phyloP scores from a whole-genome alignment of 2,329 filamentous ascomycete species.

The Aspergillus flavus region DNA sequence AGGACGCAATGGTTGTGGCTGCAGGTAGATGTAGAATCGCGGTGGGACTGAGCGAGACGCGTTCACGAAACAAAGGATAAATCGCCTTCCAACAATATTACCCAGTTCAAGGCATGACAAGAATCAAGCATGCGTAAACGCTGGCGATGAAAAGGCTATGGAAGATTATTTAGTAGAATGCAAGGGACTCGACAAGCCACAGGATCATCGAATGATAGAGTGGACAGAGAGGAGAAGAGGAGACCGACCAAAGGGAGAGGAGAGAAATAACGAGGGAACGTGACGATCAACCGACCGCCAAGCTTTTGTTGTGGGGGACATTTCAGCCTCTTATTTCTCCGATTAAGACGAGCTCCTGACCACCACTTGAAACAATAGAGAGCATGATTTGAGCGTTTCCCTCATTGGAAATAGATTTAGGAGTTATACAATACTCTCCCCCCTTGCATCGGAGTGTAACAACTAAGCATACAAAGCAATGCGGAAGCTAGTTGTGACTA shows the following conservation, averaged over 20 bases:
- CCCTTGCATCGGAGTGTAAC: not conserved
- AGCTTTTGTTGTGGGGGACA: slow-evolving; percentile 17
- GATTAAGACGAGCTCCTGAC: not conserved
- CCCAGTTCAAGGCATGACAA: slow-evolving; percentile 25
- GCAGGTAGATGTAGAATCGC: slow-evolving; percentile 5
- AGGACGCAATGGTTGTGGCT: slow-evolving; percentile 10
- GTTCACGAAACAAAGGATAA: slow-evolving; percentile 13
- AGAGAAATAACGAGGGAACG: slow-evolving; percentile 9
- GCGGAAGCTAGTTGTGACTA: not conserved
- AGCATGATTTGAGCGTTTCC: not conserved
- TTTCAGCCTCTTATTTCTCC: slow-evolving; percentile 1
- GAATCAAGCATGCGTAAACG: slow-evolving; percentile 3
- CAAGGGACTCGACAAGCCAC: slow-evolving; percentile 1
- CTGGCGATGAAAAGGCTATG: slow-evolving; percentile 6
- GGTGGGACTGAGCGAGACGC: slow-evolving; percentile 14
- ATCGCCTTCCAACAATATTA: slow-evolving; percentile 13
- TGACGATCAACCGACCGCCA: slow-evolving; percentile 19
- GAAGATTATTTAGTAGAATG: slow-evolving; percentile 1
- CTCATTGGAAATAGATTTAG: not conserved
- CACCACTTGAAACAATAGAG: not conserved
- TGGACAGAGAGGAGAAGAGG: slow-evolving; percentile 10
- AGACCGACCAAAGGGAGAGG: slow-evolving; percentile 3
- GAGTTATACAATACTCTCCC: not conserved
- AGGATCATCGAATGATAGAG: slow-evolving; percentile 2
- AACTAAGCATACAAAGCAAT: not conserved